Evolutionary conservation across 768 basidiomycete species (phyloP), one percentile per base, ranked within the genome.

Genomic region (Tephrocybe sp.): DNA sequence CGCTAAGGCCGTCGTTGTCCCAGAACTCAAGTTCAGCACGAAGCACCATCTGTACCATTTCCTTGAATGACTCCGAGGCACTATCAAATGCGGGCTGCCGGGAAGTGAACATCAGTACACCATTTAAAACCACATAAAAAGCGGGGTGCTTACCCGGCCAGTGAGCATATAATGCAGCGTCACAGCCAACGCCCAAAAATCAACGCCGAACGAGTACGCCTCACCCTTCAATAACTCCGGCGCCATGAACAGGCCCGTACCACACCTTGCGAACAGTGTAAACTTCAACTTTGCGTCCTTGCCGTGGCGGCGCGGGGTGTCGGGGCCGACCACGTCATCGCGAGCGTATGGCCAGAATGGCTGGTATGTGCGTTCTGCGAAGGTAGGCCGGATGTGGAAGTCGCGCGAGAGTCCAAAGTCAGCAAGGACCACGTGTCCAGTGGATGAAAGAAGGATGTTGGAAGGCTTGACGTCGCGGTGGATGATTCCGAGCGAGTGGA

Each of bases 401-500:
- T 69, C 63, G 31, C 62, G 64, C 2, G 66, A 56, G 7, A 70
- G 57, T 1, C 67, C 66, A 34, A 67, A 68, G 54, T 70, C 68
- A 0, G 60, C 62, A 7, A 70, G 53, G 40, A 65, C 61, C 30
- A 68, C 52, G 33, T 70, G 65, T 1, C 67, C 67, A 10, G 64
- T 59, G 11, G 49, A 46, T 36, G 64, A 58, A 45, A 70, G 60
- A 15, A 70, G 60, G 19, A 70, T 56, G 53, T 70, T 70, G 30
- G 67, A 60, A n/a, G 67, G 57, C 41, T 70, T 70, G 52, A 70
- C 50, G 47, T 70, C 68, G 16, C 67, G 61, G 45, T 70, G 68
- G 44, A 70, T 60, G 42, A 70, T 68, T 6, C 67, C 66, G 5
- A 60, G 54, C 13, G 61, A 53, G 45, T 71, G 68, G 7, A 71